Evolutionary conservation across 1,284 basidiomycete genomes (phyloP), one percentile per base, ranked within the genome.

Genomic region (Cerrena zonata): DNA sequence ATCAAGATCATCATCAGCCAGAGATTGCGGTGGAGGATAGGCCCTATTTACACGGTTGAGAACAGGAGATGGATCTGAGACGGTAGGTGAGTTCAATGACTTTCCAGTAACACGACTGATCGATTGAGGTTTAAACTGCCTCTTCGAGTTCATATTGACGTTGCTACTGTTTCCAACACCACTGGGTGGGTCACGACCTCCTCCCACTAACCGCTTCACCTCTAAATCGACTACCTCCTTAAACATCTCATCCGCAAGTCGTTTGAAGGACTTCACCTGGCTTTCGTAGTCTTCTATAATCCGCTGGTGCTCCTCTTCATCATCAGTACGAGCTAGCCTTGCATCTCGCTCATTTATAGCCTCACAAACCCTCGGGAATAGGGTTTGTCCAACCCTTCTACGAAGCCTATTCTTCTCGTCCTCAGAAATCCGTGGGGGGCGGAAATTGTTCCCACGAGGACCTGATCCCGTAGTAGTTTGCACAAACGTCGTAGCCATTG

Each of bases 351-450:
- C 71, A 49, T 70, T 66, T 60, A 73, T 74, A 3, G 79, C 77
- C 44, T 77, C 72, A 45, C 73, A 65, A 41, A 78, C 68, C 71
- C 79, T 74, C 44, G 67, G 60, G 46, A 65, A 59, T 43, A 81
- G 61, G 2, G 65, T 66, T 2, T 65, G 60, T 57, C 77, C 70
- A 61, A 83, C 79, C 56, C 68, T 65, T 27, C 59, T 57, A 56
- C 61, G 68, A 53, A 78, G n/a, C n/a, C n/a, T n/a, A n/a, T n/a
- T n/a, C n/a, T n/a, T n/a, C n/a, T n/a, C n/a, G n/a, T n/a, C n/a
- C n/a, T n/a, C n/a, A n/a, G n/a, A n/a, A n/a, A n/a, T n/a, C n/a
- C n/a, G n/a, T n/a, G n/a, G n/a, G n/a, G n/a, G n/a, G n/a, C n/a
- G n/a, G n/a, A n/a, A n/a, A 34, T 15, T 7, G 30, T 34, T 7